Evolutionary conservation across 768 basidiomycete species (phyloP).

Genomic region (Mycena vulgaris): DNA sequence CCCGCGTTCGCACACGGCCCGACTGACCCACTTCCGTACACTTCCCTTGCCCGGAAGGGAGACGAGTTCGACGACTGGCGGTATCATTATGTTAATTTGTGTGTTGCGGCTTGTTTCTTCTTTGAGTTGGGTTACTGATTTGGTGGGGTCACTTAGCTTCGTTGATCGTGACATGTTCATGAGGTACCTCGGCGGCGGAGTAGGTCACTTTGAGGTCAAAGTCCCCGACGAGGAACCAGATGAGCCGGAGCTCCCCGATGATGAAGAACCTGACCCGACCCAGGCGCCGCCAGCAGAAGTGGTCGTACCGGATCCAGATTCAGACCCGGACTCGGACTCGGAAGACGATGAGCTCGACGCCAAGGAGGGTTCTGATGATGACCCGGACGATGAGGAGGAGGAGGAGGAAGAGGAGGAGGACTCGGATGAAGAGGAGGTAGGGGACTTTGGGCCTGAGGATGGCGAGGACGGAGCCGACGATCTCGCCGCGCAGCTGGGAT

Average conservation of each 20-base stretch:
- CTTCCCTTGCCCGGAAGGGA: slow-evolving; percentile 1
- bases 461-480: slow-evolving; percentile 2
- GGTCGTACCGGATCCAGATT: not conserved
- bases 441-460: slow-evolving; percentile 6
- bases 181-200: slow-evolving; percentile 43
- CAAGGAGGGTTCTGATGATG: not conserved
- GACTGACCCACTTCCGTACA: slow-evolving; percentile 29
- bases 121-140: not conserved
- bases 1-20: slow-evolving; percentile 48
- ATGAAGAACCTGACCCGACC: not conserved
- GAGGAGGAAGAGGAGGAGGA: not conserved
- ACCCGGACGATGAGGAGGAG: not conserved
- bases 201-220: slow-evolving; percentile 44
- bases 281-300: not conserved
- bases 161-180: slow-evolving; percentile 52
- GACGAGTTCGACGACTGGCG: slow-evolving; percentile 48
- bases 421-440: not conserved
- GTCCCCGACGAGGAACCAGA: not conserved
- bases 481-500: not conserved
- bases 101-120: slow-evolving; percentile 16
- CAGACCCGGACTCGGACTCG: not conserved
- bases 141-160: slow-evolving; percentile 45
- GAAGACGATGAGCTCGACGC: not conserved
- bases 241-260: not conserved
- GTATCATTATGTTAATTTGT: slow-evolving; percentile 55